Evolutionary conservation across 2,329 filamentous ascomycete genomes (phyloP), one percentile per base, ranked within the genome.

Genomic region (Pestalotiopsis sp.): DNA sequence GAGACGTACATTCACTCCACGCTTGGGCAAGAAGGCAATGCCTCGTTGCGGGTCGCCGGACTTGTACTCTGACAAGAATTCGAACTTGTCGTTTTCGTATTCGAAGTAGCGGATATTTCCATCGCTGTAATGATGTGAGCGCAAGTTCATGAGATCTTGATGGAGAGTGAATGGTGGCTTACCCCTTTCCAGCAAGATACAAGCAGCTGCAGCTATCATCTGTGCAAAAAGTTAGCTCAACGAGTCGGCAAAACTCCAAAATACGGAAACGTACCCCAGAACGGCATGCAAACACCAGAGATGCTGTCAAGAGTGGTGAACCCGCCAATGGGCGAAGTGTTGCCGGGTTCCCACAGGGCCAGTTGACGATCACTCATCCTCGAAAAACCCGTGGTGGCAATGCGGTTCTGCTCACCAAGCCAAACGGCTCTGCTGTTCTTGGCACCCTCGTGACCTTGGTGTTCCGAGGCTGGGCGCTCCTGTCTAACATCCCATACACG

Each of bases 31-130:
- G 81, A 99, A 98, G 41, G 94, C 96, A 75, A 99, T 88, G 75
- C 96, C 96, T 78, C 96, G 90, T 83, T 99, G 96, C 39, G 96
- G 95, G 73, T 99, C 96, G 52, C 87, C 85, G n/a, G 96, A 98
- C 83, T 98, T 97, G 87, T 98, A 96, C 80, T 98, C 95, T 72
- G 94, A 97, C 67, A 99, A 85, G 82, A 93, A 97, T 82, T 99
- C 95, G 79, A 99, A 98, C 82, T 98, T 98, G 86, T 98, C 95
- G 83, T 98, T 97, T 79, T 97, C 93, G 78, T 97, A 97, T 83
- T 99, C 96, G 80, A 93, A 99, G 87, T 99, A 99, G 72, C 96
- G 95, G 78, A 99, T 99, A 83, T 99, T 99, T 77, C 96, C 96
- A 79, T 99, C 96, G 81, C 93, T 96, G 71, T 17, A 38, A 12